Conservation (phyloP, 1,284 basidiomycete genomes). For the Austropuccinia psidii region DNA sequence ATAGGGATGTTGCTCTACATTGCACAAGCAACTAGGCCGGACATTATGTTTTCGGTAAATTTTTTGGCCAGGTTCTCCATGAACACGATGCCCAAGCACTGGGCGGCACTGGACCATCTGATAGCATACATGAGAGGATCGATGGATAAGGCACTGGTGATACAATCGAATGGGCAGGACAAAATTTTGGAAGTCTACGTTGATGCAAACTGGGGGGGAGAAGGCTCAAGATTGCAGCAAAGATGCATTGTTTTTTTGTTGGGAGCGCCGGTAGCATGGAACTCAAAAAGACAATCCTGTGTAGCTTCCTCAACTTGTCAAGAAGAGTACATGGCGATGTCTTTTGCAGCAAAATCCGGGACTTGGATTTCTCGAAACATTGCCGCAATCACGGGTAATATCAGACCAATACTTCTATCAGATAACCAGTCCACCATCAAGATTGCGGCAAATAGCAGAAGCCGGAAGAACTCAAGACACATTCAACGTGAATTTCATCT, state of each 20-base stretch:
- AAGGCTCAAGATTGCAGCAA: too few species aligned
- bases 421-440: too few species aligned
- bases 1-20: not conserved
- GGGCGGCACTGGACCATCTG: not conserved
- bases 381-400: too few species aligned
- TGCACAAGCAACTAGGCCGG: not conserved
- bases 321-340: too few species aligned
- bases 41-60: not conserved
- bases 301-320: constrained; percentile 3
- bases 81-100: not conserved
- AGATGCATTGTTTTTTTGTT: not conserved
- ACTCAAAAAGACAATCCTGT: not conserved
- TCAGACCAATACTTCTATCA: too few species aligned
- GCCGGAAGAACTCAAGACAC: too few species aligned
- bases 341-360: too few species aligned
- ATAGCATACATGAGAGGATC: not conserved
- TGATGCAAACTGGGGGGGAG: constrained; percentile 3
- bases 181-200: not conserved
- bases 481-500: too few species aligned
- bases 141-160: not conserved
- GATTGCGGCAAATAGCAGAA: too few species aligned
- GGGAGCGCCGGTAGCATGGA: not conserved
- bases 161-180: not conserved
- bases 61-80: not conserved
- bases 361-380: too few species aligned